A percentile compares a stretch with the other conserved stretches of the same genome.
Conservation (phyloP, 1,139 yeast genomes). For the Candida dubliniensis region DNA sequence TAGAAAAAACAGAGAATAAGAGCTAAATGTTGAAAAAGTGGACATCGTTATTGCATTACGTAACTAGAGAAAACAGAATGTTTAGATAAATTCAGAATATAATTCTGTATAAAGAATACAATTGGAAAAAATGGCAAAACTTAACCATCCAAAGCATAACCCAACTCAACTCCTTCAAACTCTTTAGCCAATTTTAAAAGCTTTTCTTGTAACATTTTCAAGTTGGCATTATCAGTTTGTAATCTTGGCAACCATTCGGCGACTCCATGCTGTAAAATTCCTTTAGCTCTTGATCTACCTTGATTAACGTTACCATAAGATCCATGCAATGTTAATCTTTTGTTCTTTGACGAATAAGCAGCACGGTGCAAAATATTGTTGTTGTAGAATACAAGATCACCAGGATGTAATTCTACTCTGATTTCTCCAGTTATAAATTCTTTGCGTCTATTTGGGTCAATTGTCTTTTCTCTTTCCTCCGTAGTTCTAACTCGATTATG, state of each 20-base stretch:
- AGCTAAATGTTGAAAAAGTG: too few species aligned
- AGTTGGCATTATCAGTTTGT: constrained; percentile 36
- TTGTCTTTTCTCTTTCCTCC: constrained; percentile 47
- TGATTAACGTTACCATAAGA: constrained; percentile 50
- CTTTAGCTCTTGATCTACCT: constrained; percentile 49
- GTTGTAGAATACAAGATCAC: constrained; percentile 56
- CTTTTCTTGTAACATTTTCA: constrained; percentile 35
- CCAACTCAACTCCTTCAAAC: constrained; percentile 41
- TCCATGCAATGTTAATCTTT: constrained; percentile 53
- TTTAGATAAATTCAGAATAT: too few species aligned
- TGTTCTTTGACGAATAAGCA: constrained; percentile 39
- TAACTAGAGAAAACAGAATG: too few species aligned
- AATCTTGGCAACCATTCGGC: constrained; percentile 50
- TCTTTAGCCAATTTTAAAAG: constrained; percentile 39
- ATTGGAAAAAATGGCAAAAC: background rate
- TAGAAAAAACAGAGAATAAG: background rate
- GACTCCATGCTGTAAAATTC: constrained; percentile 57
- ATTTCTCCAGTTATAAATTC: constrained; percentile 43
- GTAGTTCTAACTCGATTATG: constrained; percentile 49
- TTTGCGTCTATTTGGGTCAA: constrained; percentile 31
- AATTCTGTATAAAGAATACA: too few species aligned
- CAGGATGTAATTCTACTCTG: constrained; percentile 48
- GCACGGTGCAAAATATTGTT: constrained; percentile 56
- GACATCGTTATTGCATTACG: too few species aligned
- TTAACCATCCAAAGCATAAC: constrained; percentile 47